Evolutionary conservation across 1,139 yeast species (phyloP).

Genomic region (Taphrina wiesneri): DNA sequence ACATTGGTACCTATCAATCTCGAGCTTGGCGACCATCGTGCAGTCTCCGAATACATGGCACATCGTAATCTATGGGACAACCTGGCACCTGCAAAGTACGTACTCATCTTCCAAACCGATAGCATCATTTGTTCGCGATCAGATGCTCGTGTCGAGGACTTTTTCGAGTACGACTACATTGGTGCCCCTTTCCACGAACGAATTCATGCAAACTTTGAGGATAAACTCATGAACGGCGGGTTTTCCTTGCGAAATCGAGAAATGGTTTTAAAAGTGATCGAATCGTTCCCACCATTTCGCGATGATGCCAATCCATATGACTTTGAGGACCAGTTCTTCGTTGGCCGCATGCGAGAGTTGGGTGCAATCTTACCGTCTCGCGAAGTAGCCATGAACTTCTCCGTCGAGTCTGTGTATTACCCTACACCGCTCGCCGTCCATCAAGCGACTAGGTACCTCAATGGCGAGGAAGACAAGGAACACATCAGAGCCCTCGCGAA

Average conservation of each 20-base stretch:
- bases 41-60: constrained; percentile 17
- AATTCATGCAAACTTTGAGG: neutral
- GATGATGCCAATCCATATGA: neutral
- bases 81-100: constrained; percentile 27
- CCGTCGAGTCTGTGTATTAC: constrained; percentile 23
- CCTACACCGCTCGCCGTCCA: constrained; percentile 29
- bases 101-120: constrained; percentile 25
- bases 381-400: constrained; percentile 14
- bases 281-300: neutral
- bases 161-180: constrained; percentile 21
- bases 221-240: constrained; percentile 26
- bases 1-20: constrained; percentile 12
- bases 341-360: neutral
- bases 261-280: constrained; percentile 11
- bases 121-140: constrained; percentile 22
- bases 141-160: constrained; percentile 19
- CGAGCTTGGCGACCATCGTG: neutral
- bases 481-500: neutral
- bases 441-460: constrained; percentile 8
- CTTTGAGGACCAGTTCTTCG: constrained; percentile 28
- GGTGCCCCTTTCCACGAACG: constrained; percentile 25
- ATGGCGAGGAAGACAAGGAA: neutral
- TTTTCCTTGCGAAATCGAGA: constrained; percentile 16
- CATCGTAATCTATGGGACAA: constrained; percentile 23
- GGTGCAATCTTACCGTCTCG: constrained; percentile 2